A percentile compares a stretch with the other conserved stretches of the same genome.
phyloP scores from a whole-genome alignment of 345 rosid species.

The Brassica nigra region DNA sequence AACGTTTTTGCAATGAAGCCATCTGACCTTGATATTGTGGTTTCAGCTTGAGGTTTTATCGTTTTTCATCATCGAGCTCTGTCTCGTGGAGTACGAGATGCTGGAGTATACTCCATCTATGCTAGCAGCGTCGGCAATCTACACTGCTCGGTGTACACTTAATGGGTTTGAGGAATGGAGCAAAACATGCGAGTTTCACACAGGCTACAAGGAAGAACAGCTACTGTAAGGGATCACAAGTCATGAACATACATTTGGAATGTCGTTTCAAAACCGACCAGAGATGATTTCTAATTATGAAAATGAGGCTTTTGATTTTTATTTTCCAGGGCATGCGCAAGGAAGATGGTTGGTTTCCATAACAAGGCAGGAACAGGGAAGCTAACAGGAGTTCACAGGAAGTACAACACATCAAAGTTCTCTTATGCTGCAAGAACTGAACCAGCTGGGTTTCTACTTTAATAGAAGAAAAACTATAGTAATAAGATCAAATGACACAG shows the following conservation, averaged over 20 bases:
- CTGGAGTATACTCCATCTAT: constrained; percentile 59
- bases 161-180: constrained; percentile 48
- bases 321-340: constrained; percentile 63
- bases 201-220: constrained; percentile 52
- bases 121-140: constrained; percentile 70
- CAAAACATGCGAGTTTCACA: constrained; percentile 53
- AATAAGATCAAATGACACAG: constrained; percentile 16
- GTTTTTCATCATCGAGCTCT: constrained; percentile 59
- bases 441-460: constrained; percentile 65
- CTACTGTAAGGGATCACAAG: constrained; percentile 46
- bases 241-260: not conserved
- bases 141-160: constrained; percentile 56
- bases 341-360: constrained; percentile 75
- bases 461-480: constrained; percentile 16
- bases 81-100: constrained; percentile 60
- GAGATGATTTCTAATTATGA: not conserved
- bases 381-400: constrained; percentile 79
- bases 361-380: constrained; percentile 74
- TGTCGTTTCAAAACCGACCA: not conserved
- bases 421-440: constrained; percentile 66
- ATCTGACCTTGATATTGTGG: constrained; percentile 17
- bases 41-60: constrained; percentile 81
- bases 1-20: not conserved
- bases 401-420: constrained; percentile 77
- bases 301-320: not conserved